These are phyloP conservation scores for Cyberlindnera meyerae DNA, from an alignment of 805 yeast species.

Conservation along the genomic window DNA sequence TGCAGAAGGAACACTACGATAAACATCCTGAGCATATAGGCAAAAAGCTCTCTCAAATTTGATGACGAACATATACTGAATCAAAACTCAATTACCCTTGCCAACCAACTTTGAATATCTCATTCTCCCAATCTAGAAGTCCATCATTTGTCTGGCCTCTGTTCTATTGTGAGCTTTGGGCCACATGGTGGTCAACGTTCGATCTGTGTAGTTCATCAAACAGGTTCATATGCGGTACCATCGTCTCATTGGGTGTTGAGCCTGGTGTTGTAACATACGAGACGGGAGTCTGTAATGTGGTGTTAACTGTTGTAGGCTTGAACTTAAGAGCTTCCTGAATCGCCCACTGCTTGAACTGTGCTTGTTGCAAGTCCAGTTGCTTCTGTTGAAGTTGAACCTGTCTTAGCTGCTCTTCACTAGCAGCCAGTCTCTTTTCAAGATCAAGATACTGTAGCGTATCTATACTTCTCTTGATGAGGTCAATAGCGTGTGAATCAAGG, in stretches of 20 bases:
- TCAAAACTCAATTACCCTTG: constrained; percentile 2
- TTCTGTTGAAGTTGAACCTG: constrained; percentile 3
- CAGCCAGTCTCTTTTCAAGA: constrained; percentile 5
- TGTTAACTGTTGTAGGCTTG: no score
- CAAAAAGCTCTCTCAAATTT: constrained; percentile 9
- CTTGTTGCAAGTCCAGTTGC: constrained; percentile 3
- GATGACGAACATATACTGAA: neutral
- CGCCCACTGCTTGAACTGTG: constrained; percentile 5
- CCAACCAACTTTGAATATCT: constrained; percentile 7
- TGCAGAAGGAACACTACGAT: constrained; percentile 18
- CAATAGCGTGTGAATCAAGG: constrained; percentile 19
- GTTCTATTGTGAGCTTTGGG: no score
- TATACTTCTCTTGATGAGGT: constrained; percentile 21
- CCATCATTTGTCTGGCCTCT: no score
- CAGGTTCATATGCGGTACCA: no score
- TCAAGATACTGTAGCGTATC: constrained; percentile 19
- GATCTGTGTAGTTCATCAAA: neutral
- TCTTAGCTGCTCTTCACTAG: no score
- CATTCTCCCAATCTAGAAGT: constrained; percentile 2
- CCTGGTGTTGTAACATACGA: no score
- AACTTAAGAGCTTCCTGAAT: constrained; percentile 9
- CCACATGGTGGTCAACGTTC: neutral
- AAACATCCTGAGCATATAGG: constrained; percentile 5
- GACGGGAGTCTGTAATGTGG: no score
- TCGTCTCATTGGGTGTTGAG: no score